These are phyloP conservation scores for Colletotrichum chrysophilum DNA, from an alignment of 2,329 filamentous ascomycete species.

Conservation along the genomic window DNA sequence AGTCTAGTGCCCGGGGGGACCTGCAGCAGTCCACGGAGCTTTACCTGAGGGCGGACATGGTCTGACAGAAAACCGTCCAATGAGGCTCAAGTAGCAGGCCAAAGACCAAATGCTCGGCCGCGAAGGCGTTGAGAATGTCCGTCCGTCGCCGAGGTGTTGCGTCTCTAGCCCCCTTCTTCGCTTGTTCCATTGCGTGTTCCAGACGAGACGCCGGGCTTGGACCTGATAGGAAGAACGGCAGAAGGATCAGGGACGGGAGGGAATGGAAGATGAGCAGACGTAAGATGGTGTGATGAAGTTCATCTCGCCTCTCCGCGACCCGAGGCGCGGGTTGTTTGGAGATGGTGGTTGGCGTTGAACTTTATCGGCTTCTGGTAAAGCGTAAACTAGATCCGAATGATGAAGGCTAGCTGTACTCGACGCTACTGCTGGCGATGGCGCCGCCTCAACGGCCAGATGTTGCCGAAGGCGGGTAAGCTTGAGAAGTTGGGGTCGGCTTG, in stretches of 20 bases:
- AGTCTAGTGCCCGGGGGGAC: not conserved
- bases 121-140: not conserved
- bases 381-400: not conserved
- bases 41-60: not conserved
- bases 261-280: not conserved
- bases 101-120: not conserved
- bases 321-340: not conserved
- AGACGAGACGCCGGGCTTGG: not conserved
- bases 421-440: not conserved
- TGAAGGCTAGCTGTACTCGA: not conserved
- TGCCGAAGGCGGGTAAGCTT: not conserved
- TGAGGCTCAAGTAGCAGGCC: not conserved
- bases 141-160: not conserved
- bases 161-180: not conserved
- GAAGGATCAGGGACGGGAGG: not conserved
- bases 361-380: not conserved
- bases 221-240: not conserved
- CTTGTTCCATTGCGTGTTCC: conserved; percentile 6
- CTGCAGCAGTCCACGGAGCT: conserved; percentile 3
- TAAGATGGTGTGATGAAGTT: not conserved
- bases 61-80: conserved; percentile 7
- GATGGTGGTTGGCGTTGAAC: not conserved
- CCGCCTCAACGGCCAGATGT: not conserved
- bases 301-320: not conserved
- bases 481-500: not conserved